Conservation (phyloP, 83 land plant species). For the Picea abies region DNA sequence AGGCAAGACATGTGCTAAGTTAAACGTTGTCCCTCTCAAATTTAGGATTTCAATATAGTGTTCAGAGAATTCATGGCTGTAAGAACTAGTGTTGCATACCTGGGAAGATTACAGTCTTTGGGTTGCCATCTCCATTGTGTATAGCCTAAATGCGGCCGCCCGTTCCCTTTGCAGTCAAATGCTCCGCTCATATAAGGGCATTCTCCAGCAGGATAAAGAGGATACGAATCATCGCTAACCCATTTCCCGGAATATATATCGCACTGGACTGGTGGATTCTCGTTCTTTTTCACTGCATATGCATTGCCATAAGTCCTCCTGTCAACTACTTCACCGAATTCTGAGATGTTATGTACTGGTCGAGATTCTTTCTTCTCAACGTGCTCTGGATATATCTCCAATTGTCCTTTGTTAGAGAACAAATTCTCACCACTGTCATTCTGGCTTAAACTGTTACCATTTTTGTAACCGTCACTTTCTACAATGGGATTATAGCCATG, state of each 20-base stretch:
- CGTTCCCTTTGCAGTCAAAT: not conserved
- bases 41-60: too few species aligned
- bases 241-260: conserved; percentile 48
- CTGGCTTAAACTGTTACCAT: too few species aligned
- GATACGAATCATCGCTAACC: conserved; percentile 52
- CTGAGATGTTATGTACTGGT: too few species aligned
- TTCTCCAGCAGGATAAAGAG: conserved; percentile 38
- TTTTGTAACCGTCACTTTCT: too few species aligned
- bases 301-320: too few species aligned
- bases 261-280: conserved; percentile 6
- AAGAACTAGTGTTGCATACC: not conserved
- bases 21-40: not conserved
- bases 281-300: not conserved
- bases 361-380: too few species aligned
- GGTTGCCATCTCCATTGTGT: conserved; percentile 2
- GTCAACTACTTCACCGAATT: too few species aligned
- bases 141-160: conserved; percentile 8
- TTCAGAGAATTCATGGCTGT: not conserved
- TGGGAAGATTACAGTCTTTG: not conserved
- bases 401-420: not conserved
- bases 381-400: not conserved
- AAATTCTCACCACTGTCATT: not conserved
- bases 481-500: too few species aligned
- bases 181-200: conserved; percentile 29
- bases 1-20: not conserved